Conservation (phyloP, 202 grass and related monocot genomes). For the Hordeum pubiflorum region DNA sequence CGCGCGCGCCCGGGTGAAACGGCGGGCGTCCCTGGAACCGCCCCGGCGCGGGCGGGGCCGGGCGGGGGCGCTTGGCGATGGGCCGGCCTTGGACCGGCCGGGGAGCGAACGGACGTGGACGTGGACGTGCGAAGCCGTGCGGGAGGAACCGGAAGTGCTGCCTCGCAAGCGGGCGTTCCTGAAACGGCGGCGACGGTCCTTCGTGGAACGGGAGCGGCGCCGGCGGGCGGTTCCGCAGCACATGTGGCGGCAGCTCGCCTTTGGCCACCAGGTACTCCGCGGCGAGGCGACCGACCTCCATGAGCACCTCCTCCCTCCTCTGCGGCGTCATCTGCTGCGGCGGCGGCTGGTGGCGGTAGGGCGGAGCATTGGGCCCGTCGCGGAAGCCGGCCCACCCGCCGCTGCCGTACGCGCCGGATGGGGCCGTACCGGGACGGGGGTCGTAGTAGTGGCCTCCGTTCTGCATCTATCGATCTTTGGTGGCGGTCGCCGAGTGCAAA, state of each 20-base stretch:
- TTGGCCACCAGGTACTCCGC: slow-evolving; percentile 14
- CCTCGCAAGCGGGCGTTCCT: not conserved
- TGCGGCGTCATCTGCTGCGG: not conserved
- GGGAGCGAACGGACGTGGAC: not conserved
- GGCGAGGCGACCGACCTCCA: slow-evolving; percentile 23
- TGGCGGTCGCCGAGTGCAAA: not conserved
- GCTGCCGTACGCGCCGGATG: not conserved
- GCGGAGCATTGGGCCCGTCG: not conserved
- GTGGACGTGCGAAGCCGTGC: not conserved
- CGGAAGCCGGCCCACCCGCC: not conserved
- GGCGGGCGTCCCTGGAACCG: not conserved
- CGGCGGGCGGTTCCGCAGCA: slow-evolving; percentile 18
- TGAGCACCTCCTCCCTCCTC: not conserved
- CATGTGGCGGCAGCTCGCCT: slow-evolving; percentile 16
- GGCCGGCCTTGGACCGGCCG: not conserved
- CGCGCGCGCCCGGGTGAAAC: not conserved
- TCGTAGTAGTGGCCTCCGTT: not conserved
- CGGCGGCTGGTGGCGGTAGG: not conserved
- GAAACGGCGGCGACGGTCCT: not conserved
- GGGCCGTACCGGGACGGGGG: not conserved
- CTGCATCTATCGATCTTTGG: not conserved
- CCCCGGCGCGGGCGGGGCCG: not conserved
- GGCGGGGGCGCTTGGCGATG: not conserved
- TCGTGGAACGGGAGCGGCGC: not conserved
- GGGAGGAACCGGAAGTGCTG: not conserved